phyloP scores from a whole-genome alignment of 495 filamentous ascomycete species.

The Hyaloscypha variabilis region DNA sequence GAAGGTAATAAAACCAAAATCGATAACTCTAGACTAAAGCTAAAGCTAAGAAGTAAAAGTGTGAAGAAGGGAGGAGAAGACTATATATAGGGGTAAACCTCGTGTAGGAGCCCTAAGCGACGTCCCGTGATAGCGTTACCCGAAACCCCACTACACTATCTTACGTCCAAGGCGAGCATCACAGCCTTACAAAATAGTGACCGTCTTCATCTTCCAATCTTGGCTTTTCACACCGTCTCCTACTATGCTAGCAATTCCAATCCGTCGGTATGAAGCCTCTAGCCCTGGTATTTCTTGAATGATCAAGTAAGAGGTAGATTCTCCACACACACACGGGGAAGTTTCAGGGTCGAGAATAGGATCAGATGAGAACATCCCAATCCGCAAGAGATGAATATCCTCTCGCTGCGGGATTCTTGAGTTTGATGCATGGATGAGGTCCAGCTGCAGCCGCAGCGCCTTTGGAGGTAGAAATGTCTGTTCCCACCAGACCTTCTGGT shows the following conservation, averaged over 20 bases:
- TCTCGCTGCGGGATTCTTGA: background rate
- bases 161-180: too few relatives aligned
- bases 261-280: slow-evolving; percentile 3
- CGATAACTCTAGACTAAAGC: too few relatives aligned
- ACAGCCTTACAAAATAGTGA: slow-evolving; percentile 12
- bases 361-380: background rate
- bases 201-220: slow-evolving; percentile 5
- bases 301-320: background rate
- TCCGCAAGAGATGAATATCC: slow-evolving; percentile 1
- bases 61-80: too few relatives aligned
- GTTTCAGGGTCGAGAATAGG: too few relatives aligned
- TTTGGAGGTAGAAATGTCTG: background rate
- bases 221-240: background rate
- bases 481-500: background rate
- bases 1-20: too few relatives aligned
- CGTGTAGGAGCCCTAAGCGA: too few relatives aligned
- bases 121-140: too few relatives aligned
- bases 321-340: too few relatives aligned
- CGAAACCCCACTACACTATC: too few relatives aligned
- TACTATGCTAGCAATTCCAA: slow-evolving; percentile 12
- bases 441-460: background rate
- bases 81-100: too few relatives aligned
- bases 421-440: background rate
- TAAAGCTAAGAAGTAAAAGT: too few relatives aligned
- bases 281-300: background rate